Conservation (phyloP, 306 rosid species). For the Fragaria nilgerrensis region DNA sequence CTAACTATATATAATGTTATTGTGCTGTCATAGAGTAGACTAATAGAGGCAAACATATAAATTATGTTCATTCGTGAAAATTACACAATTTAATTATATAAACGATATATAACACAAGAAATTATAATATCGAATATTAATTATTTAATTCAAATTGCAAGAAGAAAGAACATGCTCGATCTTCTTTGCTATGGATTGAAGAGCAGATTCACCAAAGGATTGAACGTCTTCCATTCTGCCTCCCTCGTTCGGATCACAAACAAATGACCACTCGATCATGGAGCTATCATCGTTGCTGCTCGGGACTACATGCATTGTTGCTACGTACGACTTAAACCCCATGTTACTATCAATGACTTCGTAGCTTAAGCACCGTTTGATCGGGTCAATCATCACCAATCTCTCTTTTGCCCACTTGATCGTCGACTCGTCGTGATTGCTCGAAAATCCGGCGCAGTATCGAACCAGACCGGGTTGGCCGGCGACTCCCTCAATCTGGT, state of each 20-base stretch:
- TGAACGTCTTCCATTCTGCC: constrained; percentile 39
- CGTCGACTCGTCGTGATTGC: not conserved
- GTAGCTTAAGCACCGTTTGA: constrained; percentile 29
- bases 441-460: constrained; percentile 30
- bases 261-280: constrained; percentile 57
- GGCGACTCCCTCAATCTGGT: constrained; percentile 48
- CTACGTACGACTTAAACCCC: constrained; percentile 41
- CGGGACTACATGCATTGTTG: constrained; percentile 33
- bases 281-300: constrained; percentile 20
- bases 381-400: constrained; percentile 41
- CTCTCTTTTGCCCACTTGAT: constrained; percentile 64
- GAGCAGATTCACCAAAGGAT: constrained; percentile 19
- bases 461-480: constrained; percentile 59
- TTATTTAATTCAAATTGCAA: not conserved
- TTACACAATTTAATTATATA: too few relatives aligned
- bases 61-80: too few relatives aligned
- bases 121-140: not conserved
- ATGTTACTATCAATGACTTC: constrained; percentile 55
- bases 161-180: constrained; percentile 26
- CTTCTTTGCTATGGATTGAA: constrained; percentile 39
- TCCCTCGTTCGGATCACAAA: constrained; percentile 52
- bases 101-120: not conserved
- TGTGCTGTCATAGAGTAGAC: too few relatives aligned
- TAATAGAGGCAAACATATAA: too few relatives aligned
- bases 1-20: too few relatives aligned